Base-by-base conservation (phyloP, 1,284 basidiomycete genomes). In the Trametes polyzona region DNA sequence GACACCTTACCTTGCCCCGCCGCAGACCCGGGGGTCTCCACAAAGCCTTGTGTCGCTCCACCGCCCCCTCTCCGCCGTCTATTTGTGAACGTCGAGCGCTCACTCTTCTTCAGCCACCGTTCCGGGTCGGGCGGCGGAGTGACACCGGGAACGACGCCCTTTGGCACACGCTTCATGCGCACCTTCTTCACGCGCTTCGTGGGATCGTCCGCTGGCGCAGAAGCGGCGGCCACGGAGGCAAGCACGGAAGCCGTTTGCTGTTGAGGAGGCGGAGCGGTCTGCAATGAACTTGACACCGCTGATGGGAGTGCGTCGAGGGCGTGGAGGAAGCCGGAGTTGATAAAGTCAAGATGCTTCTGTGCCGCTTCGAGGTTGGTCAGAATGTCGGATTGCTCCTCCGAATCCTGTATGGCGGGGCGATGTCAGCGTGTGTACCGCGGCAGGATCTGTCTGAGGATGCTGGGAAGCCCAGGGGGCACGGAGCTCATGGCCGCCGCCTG, bases 341-440 rank as follows among this genome's bases (percentile, higher is more conserved):
- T 82, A 75, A 95, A 95, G 67, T 92, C 88, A 55, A 92, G 82
- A 69, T 94, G 90, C 57, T 81, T 79, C 68, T 92, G 85, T 0
- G 92, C 82, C 1, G 93, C 91, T 43, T 83, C 78, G 55, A 94
- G 83, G 73, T 95, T 95, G 57, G 85, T 92, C 47, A 90, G 77
- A 67, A 95, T 87, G 69, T 95, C 93, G 7, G 88, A 83, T 68
- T 92, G 84, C 76, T 95, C 93, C 67, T 94, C 88, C n/a, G 92
- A 87, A 63, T 86, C 76, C 90, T 93, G 68, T 29, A 41, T 19
- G 46, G n/a, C 21, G 26, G 35, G 37, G 26, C 35, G 29, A 36
- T 21, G 52, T 54, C 41, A 59, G 41, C 17, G 21, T 26, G 35
- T 27, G 12, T 40, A 16, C 24, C 27, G 26, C 40, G 16, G 17